Evolutionary conservation across 2,329 filamentous ascomycete genomes (phyloP).

Genomic region (Fusarium sp.): DNA sequence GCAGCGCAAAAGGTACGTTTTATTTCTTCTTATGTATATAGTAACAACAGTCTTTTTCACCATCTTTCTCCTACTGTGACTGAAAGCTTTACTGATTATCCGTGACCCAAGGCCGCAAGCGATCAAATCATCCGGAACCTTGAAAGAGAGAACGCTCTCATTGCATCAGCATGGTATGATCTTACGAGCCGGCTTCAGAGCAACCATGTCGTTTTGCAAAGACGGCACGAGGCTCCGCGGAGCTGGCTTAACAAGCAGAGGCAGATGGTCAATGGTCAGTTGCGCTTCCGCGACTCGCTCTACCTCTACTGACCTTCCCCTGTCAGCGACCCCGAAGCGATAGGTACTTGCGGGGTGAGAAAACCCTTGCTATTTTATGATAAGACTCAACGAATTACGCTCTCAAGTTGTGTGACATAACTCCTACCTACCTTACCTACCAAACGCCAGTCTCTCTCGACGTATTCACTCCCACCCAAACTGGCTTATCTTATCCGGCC

Average conservation of each 20-base stretch:
- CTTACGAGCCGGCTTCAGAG: constrained; percentile 82
- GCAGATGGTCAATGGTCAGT: constrained; percentile 73
- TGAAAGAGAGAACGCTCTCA: constrained; percentile 81
- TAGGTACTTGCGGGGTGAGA: constrained; percentile 56
- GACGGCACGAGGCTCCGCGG: constrained; percentile 78
- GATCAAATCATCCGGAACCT: constrained; percentile 75
- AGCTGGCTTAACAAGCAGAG: constrained; percentile 90
- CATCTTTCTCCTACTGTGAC: not conserved
- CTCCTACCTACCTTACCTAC: constrained; percentile 3
- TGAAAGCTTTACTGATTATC: constrained; percentile 28
- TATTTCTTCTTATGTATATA: constrained; percentile 5
- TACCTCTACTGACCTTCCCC: constrained; percentile 58
- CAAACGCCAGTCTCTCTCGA: constrained; percentile 21
- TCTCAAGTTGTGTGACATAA: constrained; percentile 22
- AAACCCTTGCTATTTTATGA: constrained; percentile 31
- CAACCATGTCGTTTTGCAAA: constrained; percentile 82
- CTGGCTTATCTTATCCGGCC: constrained; percentile 12
- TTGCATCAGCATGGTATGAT: constrained; percentile 89
- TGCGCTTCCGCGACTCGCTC: constrained; percentile 58
- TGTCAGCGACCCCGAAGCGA: constrained; percentile 61
- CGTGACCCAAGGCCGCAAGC: constrained; percentile 57
- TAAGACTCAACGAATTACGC: constrained; percentile 14
- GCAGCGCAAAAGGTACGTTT: constrained; percentile 66
- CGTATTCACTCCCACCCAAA: constrained; percentile 13
- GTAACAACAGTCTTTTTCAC: not conserved